Base-by-base conservation (phyloP, 2,329 filamentous ascomycete species). In the Hortaea sp. region DNA sequence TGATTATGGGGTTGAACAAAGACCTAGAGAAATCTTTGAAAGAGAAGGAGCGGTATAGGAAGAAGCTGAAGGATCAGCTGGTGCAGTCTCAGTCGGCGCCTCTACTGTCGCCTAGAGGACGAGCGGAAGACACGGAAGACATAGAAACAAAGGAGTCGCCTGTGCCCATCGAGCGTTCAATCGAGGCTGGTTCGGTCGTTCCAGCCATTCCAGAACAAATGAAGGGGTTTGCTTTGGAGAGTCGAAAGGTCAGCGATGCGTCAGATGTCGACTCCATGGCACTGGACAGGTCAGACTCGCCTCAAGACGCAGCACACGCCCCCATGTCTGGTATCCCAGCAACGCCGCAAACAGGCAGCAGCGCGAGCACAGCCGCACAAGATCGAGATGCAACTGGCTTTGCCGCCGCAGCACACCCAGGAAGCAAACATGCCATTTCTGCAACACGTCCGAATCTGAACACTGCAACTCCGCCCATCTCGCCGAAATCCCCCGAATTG, bases 1-100 rank as follows among this genome's bases (percentile, higher is more conserved):
- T 98, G 81, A 88, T 98, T 45, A 68, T 95, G 13, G 90, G 89
- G 6, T 74, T 98, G 52, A 95, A 97, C 62, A 94, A 92, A 65
- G 92, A 98, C 63, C 72, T 98, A 9, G 90, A 97, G 66, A 80
- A 86, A 44, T 82, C 89, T 1, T 67, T 95, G 53, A 94, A 94
- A 63, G 92, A 97, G 56, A 95, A 95, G 67, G 90, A 97, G 55
- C 84, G 84, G 57, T 97, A 97, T 63, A 81, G 86, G 57, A 89
- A 84, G 65, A 95, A 92, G 66, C 64, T 94, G 39, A 95, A 94
- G 66, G 89, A 97, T 46, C 65, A 78, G 49, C 67, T 79, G 53
- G 69, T 68, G 29, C 69, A 75, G 48, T 64, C 70, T 27, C 50
- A 57, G 12, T 61, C 62, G 6, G 57, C 57, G 35, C 57, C 60